Evolutionary conservation across 352 stramenopile species (phyloP).

Genomic region (Globisporangium cederbergense): DNA sequence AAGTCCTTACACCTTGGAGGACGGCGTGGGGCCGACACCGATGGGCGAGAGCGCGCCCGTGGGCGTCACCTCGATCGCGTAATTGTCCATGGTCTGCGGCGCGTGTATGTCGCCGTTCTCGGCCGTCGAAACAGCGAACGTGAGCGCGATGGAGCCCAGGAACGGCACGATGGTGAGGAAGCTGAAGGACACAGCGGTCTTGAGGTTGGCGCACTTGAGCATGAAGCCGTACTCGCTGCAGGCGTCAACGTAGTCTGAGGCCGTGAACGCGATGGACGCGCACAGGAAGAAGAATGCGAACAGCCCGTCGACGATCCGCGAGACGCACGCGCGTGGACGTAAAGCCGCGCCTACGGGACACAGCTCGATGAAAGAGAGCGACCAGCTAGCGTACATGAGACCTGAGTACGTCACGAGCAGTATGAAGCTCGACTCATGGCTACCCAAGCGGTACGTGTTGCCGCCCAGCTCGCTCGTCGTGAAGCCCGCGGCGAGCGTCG

Average conservation of each 20-base stretch:
- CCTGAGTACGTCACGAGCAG: conserved; percentile 26
- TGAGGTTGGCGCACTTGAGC: conserved; percentile 41
- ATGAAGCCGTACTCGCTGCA: conserved; percentile 29
- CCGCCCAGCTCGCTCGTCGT: conserved; percentile 7
- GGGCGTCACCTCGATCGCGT: conserved; percentile 20
- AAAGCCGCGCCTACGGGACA: conserved; percentile 23
- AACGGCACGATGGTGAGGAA: conserved; percentile 32
- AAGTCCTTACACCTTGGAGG: conserved; percentile 19
- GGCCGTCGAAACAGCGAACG: conserved; percentile 22
- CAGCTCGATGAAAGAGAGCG: conserved; percentile 29
- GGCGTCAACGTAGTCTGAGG: conserved; percentile 27
- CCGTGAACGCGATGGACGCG: conserved; percentile 23
- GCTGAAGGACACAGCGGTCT: conserved; percentile 29
- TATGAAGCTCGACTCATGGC: conserved; percentile 21
- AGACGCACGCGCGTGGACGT: conserved; percentile 25
- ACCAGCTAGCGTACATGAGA: conserved; percentile 25
- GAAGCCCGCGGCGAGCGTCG: conserved; percentile 12
- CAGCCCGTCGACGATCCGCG: conserved; percentile 25
- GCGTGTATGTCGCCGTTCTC: background rate
- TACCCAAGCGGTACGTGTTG: conserved; percentile 14
- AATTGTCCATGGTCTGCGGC: background rate
- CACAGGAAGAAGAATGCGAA: conserved; percentile 27
- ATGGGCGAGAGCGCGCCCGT: conserved; percentile 18
- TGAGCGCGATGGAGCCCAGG: conserved; percentile 28
- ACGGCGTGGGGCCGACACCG: conserved; percentile 14